These are phyloP conservation scores for Mallotus nudiflorus DNA, from an alignment of 345 rosid genomes.

Conservation along the genomic window DNA sequence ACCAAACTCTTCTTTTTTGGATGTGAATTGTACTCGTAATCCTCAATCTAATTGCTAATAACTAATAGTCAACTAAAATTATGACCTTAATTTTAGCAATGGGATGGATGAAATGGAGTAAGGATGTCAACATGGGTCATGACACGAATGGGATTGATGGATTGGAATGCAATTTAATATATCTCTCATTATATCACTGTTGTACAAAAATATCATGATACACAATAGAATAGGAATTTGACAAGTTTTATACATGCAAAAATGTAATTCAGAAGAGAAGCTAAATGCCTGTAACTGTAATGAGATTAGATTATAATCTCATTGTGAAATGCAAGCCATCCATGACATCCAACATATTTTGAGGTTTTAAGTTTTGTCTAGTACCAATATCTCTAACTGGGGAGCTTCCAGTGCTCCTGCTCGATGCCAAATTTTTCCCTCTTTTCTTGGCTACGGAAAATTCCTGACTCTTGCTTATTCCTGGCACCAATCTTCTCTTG, in stretches of 20 bases:
- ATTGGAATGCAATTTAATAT: neutral
- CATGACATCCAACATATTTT: slow-evolving; percentile 24
- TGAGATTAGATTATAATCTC: neutral
- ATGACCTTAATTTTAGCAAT: too few relatives aligned
- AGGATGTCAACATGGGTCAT: too few relatives aligned
- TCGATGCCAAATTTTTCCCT: slow-evolving; percentile 40
- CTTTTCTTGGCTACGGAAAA: slow-evolving; percentile 38
- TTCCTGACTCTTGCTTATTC: slow-evolving; percentile 84
- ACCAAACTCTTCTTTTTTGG: neutral
- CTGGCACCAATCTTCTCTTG: slow-evolving; percentile 47
- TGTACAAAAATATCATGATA: neutral
- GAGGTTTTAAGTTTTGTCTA: slow-evolving; percentile 4
- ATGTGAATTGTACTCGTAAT: too few relatives aligned
- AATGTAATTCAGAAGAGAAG: neutral
- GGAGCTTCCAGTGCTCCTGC: slow-evolving; percentile 73
- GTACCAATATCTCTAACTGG: slow-evolving; percentile 30
- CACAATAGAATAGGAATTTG: slow-evolving; percentile 7
- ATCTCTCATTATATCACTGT: neutral
- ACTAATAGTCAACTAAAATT: too few relatives aligned
- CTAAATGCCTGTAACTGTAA: neutral
- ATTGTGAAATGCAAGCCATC: slow-evolving; percentile 22
- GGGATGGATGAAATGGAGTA: too few relatives aligned
- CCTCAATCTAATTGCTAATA: too few relatives aligned
- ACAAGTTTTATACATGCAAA: slow-evolving; percentile 11
- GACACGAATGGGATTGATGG: neutral